A percentile compares a stretch with the other conserved stretches of the same genome.
Conservation (phyloP, 106 monocot genomes). For the Posidonia australis region DNA sequence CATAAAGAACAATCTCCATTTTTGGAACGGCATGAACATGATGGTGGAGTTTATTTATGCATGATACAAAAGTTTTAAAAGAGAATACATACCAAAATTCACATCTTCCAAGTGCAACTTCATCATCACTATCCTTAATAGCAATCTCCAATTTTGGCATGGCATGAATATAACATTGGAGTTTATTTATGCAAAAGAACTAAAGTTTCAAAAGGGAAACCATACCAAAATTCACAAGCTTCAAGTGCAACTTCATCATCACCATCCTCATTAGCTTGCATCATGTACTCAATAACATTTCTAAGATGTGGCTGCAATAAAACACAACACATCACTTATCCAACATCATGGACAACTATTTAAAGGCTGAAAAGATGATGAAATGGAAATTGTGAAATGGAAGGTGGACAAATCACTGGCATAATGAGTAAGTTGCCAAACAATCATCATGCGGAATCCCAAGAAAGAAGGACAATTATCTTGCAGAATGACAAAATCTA, state of each 20-base stretch:
- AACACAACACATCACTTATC: background rate
- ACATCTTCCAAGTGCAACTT: constrained; percentile 84
- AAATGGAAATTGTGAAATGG: background rate
- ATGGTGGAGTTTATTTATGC: too few relatives aligned
- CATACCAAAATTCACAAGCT: constrained; percentile 98
- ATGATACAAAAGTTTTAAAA: too few relatives aligned
- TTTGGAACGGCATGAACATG: too few relatives aligned
- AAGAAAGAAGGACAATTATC: too few relatives aligned
- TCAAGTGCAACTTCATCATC: constrained; percentile 95
- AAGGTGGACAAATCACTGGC: background rate
- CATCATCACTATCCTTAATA: constrained; percentile 83
- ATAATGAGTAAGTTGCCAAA: background rate
- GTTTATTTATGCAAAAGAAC: too few relatives aligned
- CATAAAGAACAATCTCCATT: constrained; percentile 93
- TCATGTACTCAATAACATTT: constrained; percentile 81
- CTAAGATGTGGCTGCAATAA: constrained; percentile 72
- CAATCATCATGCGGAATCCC: too few relatives aligned
- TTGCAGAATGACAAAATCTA: too few relatives aligned
- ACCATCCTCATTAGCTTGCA: constrained; percentile 84
- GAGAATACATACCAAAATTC: constrained; percentile 79
- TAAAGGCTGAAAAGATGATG: background rate
- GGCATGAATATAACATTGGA: too few relatives aligned
- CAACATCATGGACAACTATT: background rate
- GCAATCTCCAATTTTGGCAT: constrained; percentile 5
- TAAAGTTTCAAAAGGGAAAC: background rate